Evolutionary conservation across 352 stramenopile genomes (phyloP).

Genomic region (Phytophthora vignae): DNA sequence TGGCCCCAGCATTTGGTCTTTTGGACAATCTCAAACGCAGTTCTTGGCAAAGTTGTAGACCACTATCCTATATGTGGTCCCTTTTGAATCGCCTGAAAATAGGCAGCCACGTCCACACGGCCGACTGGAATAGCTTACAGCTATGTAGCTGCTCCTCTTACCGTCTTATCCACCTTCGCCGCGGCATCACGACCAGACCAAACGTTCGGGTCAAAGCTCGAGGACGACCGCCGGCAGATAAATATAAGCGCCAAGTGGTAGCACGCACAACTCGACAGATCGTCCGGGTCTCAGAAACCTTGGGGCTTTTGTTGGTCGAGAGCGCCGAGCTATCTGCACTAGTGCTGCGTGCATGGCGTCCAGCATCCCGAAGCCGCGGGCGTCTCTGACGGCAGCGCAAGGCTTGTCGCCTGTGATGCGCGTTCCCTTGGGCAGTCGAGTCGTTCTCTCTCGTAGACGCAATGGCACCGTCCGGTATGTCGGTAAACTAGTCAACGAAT

Average conservation of each 20-base stretch:
- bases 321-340: neutral
- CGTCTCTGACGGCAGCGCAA: slow-evolving; percentile 27
- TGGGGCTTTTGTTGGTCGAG: slow-evolving; percentile 1
- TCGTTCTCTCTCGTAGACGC: slow-evolving; percentile 66
- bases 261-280: slow-evolving; percentile 21
- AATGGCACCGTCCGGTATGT: slow-evolving; percentile 68
- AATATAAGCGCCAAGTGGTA: slow-evolving; percentile 17
- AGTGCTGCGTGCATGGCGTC: slow-evolving; percentile 29
- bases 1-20: neutral
- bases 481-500: slow-evolving; percentile 61
- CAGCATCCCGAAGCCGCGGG: slow-evolving; percentile 41
- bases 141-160: neutral
- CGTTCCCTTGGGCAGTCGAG: slow-evolving; percentile 60
- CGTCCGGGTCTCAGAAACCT: slow-evolving; percentile 20
- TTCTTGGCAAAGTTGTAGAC: neutral
- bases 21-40: neutral
- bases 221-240: slow-evolving; percentile 24
- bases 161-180: slow-evolving; percentile 22
- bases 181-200: slow-evolving; percentile 6
- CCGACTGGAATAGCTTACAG: slow-evolving; percentile 16
- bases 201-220: slow-evolving; percentile 15
- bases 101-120: slow-evolving; percentile 1
- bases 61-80: neutral
- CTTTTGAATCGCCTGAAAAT: slow-evolving; percentile 18
- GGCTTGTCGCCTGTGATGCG: slow-evolving; percentile 43